Base-by-base conservation (phyloP, 192 early-diverging fungal genomes). In the Rhizoclosmatium sp. region DNA sequence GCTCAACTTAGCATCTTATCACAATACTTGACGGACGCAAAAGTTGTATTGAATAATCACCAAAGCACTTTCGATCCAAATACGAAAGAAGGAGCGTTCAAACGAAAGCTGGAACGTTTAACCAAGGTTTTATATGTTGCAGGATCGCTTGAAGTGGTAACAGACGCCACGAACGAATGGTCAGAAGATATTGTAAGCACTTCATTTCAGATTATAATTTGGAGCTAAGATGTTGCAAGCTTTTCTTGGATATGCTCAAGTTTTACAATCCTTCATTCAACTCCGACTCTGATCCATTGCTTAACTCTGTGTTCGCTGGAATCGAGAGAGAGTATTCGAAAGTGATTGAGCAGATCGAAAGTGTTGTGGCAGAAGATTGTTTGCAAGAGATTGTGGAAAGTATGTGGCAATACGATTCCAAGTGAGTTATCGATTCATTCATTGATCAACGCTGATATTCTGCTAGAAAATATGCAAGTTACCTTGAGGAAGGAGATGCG, bases 371-470 rank as follows among this genome's bases (percentile, higher is more conserved):
- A 4, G 72, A 75, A 7, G 72, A 75, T 44, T 75, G 72, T 45
- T 45, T 59, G 2, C 72, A 75, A 46, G 42, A 12, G 5, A 62
- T 75, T 46, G 59, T 75, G 4, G 72, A 75, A 45, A 75, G 72
- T 45, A 64, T 75, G 61, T 75, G 72, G 72, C 56, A n/a, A 23
- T 75, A 42, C 62, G 72, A 75, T 47, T 31, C 31, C 9, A 75
- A 62, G 72, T 75, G 47, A 40, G 72, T 45, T n/a, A 7, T 49
- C 19, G 21, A n/a, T 12, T 71, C 49, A 16, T 56, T 42, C 5
- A 12, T 71, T 5, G 19, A 56, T 4, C 9, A 23, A 68, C 12
- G 16, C 4, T 56, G 39, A 56, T 2, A 49, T 45, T n/a, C 3
- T 59, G 3, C 2, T 44, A 75, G 72, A 46, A 60, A 64, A 16